Conservation (phyloP, 2,329 filamentous ascomycete species). For the Aspergillus flavus region DNA sequence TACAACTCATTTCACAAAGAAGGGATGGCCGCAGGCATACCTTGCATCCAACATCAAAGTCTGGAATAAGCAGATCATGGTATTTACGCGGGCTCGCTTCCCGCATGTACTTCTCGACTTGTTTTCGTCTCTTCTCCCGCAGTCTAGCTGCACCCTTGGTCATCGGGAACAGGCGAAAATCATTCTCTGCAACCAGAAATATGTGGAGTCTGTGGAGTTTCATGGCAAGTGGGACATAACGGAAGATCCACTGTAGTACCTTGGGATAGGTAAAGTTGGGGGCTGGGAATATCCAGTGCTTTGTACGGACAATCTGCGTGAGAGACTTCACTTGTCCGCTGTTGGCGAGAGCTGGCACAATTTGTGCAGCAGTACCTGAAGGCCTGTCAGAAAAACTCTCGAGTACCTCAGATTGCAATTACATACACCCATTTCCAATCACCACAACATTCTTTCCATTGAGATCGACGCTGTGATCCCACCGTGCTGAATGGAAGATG, state of each 20-base stretch:
- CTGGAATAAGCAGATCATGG: too few species aligned
- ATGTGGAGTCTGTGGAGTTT: slow-evolving; percentile 40
- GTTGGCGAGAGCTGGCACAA: slow-evolving; percentile 28
- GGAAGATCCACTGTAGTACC: slow-evolving; percentile 50
- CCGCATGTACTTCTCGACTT: too few species aligned
- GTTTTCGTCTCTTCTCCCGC: too few species aligned
- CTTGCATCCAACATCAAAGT: not conserved
- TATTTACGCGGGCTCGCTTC: too few species aligned
- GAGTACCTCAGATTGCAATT: not conserved
- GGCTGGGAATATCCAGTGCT: slow-evolving; percentile 57
- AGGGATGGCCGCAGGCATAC: not conserved
- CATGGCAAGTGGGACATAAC: slow-evolving; percentile 50
- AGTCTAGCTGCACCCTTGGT: too few species aligned
- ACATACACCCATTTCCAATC: slow-evolving; percentile 38
- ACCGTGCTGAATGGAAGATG: slow-evolving; percentile 32
- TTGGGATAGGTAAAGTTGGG: slow-evolving; percentile 50
- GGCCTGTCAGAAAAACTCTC: not conserved
- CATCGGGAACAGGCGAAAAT: too few species aligned
- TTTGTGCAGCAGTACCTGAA: slow-evolving; percentile 27
- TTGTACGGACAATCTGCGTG: slow-evolving; percentile 59
- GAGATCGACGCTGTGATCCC: slow-evolving; percentile 26
- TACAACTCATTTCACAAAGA: too few species aligned
- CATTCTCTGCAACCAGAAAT: slow-evolving; percentile 31
- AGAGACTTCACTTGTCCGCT: slow-evolving; percentile 53
- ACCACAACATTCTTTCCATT: slow-evolving; percentile 32